Evolutionary conservation across 345 rosid genomes (phyloP), one percentile per base, ranked within the genome.

Genomic region (Luvunga scandens): DNA sequence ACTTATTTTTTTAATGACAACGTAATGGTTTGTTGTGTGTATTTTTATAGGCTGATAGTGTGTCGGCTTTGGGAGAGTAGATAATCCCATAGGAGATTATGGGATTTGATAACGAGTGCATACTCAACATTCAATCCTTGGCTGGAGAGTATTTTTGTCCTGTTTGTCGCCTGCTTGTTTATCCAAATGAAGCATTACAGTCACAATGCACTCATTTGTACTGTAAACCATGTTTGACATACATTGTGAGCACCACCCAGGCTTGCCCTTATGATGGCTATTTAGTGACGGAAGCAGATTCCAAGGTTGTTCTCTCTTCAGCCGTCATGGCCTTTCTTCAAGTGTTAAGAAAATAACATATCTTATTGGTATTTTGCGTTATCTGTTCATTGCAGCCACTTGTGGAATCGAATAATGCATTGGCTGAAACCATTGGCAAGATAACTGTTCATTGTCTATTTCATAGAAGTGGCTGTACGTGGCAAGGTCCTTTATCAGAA

Each of bases 181-280:
- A 85, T 82, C 98, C 98, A n/a, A 87, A 85, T 72, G 98, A 94
- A 86, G 97, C 97, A 21, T 79, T 94, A 16, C 98, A 90, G 82
- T 86, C 97, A 3, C 93, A 89, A 78, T 94, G 98, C 80, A 90
- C 93, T 77, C 98, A 94, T 74, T 77, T 94, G 10, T 94, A 88
- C 61, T 94, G 98, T 82, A 91, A 91, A 72, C 92, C 92, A 9
- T 94, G 98, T 72, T 83, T 94, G 59, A 80, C 88, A 9, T 89
- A 89, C 45, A 73, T 85, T 60, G 91, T 83, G n/a, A 76, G 84
- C 83, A 92, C 97, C 30, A 94, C 91, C 1, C 89, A 75, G 72
- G 92, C 91, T 66, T 94, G 98, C 57, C 98, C 97, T 60, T 91
- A 89, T 72, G 98, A 94, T 79, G 94, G 94, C 55, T 92, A 85